Conservation (phyloP, 78 protist genomes). For the Capsaspora owczarzaki region DNA sequence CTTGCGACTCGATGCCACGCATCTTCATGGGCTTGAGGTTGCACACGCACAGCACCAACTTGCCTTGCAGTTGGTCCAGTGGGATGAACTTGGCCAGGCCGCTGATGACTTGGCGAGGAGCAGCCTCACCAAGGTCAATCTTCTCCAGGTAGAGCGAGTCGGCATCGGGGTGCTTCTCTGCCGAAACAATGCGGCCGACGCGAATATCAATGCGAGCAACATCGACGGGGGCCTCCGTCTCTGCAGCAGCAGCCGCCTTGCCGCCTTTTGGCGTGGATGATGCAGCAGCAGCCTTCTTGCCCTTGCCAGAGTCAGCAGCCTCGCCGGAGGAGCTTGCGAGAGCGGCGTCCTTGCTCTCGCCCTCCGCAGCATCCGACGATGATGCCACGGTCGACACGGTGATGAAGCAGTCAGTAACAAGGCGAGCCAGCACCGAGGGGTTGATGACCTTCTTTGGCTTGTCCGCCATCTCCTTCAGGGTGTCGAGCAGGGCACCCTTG, state of each 20-base stretch:
- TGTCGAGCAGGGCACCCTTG: too few relatives aligned
- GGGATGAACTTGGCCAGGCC: slow-evolving; percentile 25
- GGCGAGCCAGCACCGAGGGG: too few relatives aligned
- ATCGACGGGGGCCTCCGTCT: background rate
- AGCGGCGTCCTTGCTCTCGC: background rate
- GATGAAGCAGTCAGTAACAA: too few relatives aligned
- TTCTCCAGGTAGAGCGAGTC: slow-evolving; percentile 48
- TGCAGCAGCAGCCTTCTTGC: too few relatives aligned
- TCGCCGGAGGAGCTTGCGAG: too few relatives aligned
- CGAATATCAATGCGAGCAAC: slow-evolving; percentile 15
- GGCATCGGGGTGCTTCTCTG: slow-evolving; percentile 32
- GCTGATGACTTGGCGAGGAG: slow-evolving; percentile 31
- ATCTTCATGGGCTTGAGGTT: slow-evolving; percentile 42
- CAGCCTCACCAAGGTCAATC: slow-evolving; percentile 39
- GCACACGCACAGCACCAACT: slow-evolving; percentile 18
- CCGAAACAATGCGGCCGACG: slow-evolving; percentile 29
- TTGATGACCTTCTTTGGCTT: too few relatives aligned
- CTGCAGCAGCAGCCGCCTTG: background rate
- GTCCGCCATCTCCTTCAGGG: too few relatives aligned
- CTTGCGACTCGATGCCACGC: slow-evolving; percentile 23
- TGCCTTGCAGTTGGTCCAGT: slow-evolving; percentile 10
- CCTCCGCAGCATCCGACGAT: too few relatives aligned
- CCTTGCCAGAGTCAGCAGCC: too few relatives aligned
- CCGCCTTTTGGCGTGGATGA: too few relatives aligned
- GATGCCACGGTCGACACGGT: too few relatives aligned